Evolutionary conservation across 768 basidiomycete genomes (phyloP).

Genomic region (Pisolithus microcarpus): DNA sequence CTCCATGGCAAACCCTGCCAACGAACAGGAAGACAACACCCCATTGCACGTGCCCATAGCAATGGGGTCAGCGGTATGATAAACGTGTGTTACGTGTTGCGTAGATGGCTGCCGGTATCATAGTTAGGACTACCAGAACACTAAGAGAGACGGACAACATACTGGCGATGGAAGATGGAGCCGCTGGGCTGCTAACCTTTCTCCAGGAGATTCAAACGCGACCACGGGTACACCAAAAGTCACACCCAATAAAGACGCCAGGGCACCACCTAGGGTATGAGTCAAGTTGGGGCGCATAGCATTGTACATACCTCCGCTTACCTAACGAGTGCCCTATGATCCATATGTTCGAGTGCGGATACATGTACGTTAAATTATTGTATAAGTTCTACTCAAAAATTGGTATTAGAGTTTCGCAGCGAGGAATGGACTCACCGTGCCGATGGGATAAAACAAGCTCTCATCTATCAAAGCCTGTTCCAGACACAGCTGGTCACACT

Average conservation of each 20-base stretch:
- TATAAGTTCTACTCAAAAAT: slow-evolving; percentile 65
- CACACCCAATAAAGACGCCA: slow-evolving; percentile 76
- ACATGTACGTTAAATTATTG: slow-evolving; percentile 90
- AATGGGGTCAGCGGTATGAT: slow-evolving; percentile 92
- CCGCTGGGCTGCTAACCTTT: slow-evolving; percentile 67
- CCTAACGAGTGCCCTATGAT: slow-evolving; percentile 68
- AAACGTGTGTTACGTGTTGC: slow-evolving; percentile 83
- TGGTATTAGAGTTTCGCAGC: not conserved
- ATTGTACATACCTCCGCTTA: slow-evolving; percentile 30
- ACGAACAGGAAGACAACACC: slow-evolving; percentile 69
- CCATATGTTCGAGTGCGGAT: slow-evolving; percentile 88
- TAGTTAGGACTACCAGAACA: not conserved
- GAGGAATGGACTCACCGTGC: slow-evolving; percentile 51
- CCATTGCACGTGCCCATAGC: slow-evolving; percentile 87
- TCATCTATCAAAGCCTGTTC: slow-evolving; percentile 71
- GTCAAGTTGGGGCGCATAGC: slow-evolving; percentile 22
- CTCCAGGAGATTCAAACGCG: slow-evolving; percentile 85
- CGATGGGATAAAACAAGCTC: slow-evolving; percentile 84
- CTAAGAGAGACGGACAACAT: slow-evolving; percentile 15
- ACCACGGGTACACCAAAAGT: slow-evolving; percentile 89
- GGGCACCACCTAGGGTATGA: slow-evolving; percentile 38
- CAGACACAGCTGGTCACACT: slow-evolving; percentile 75
- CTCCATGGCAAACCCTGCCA: slow-evolving; percentile 89
- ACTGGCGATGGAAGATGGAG: slow-evolving; percentile 86
- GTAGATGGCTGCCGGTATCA: slow-evolving; percentile 47